phyloP scores from a whole-genome alignment of 176 grass and related monocot species.

The Canna indica region DNA sequence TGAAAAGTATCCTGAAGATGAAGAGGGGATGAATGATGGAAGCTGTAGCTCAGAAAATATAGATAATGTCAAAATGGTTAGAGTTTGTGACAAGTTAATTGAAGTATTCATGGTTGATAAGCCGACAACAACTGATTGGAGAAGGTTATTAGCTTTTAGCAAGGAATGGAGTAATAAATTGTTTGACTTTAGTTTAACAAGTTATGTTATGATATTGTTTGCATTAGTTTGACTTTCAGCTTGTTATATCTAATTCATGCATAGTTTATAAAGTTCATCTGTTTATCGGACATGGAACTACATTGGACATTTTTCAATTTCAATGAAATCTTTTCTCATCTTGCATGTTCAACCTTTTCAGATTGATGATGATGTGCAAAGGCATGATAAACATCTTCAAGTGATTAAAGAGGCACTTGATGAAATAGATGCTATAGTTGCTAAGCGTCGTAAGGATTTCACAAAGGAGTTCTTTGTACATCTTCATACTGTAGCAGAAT shows the following conservation, averaged over 20 bases:
- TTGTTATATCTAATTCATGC: too few relatives aligned
- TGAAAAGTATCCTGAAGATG: slow-evolving; percentile 19
- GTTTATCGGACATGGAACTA: neutral
- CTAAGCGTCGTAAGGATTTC: too few relatives aligned
- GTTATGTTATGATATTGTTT: neutral
- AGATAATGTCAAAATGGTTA: slow-evolving; percentile 30
- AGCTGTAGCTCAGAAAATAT: slow-evolving; percentile 17
- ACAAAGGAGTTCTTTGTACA: too few relatives aligned
- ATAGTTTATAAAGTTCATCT: neutral
- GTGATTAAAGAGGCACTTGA: too few relatives aligned
- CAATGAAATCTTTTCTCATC: neutral
- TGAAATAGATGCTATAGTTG: too few relatives aligned
- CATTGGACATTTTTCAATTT: neutral
- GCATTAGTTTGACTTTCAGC: neutral
- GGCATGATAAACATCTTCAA: too few relatives aligned
- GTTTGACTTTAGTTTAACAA: slow-evolving; percentile 63
- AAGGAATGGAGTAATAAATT: slow-evolving; percentile 56
- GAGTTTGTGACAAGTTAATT: too few relatives aligned
- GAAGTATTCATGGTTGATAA: too few relatives aligned
- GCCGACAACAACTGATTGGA: slow-evolving; percentile 75
- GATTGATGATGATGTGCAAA: too few relatives aligned
- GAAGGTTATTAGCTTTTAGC: slow-evolving; percentile 75
- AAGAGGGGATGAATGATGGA: neutral
- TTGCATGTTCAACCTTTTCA: too few relatives aligned
- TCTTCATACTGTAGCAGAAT: too few relatives aligned